Percentiles rank a stretch among this genome's conserved stretches.
Evolutionary conservation across 108 stramenopile genomes (phyloP).

Genomic region (Asterionellopsis glacialis): DNA sequence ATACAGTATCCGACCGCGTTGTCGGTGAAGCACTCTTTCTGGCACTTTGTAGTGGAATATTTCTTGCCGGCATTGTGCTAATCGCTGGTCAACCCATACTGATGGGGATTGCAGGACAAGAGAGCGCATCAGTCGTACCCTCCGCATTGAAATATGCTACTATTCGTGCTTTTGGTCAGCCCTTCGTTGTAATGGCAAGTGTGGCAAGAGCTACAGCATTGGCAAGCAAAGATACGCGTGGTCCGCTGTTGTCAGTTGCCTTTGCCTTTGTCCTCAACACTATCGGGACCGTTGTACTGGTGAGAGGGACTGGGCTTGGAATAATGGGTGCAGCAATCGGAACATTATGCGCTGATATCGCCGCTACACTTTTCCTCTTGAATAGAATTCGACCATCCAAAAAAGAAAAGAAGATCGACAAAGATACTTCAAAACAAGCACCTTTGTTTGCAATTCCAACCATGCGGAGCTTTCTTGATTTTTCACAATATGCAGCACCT

Average conservation of each 20-base stretch:
- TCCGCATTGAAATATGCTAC: constrained; percentile 20
- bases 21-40: constrained; percentile 5
- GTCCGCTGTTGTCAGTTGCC: constrained; percentile 16
- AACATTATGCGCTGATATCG: constrained; percentile 15
- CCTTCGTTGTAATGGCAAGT: constrained; percentile 19
- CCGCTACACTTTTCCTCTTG: constrained; percentile 5
- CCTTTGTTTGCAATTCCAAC: background rate
- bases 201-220: constrained; percentile 23
- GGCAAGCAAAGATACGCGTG: constrained; percentile 12
- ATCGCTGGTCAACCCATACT: constrained; percentile 2
- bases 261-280: constrained; percentile 14
- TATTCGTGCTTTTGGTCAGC: constrained; percentile 16
- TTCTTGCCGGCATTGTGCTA: background rate
- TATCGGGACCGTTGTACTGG: constrained; percentile 2
- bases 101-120: constrained; percentile 7
- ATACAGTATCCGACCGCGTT: background rate
- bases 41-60: constrained; percentile 9
- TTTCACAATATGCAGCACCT: constrained; percentile 3
- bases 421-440: too few species aligned
- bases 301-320: constrained; percentile 8
- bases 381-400: background rate
- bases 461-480: background rate
- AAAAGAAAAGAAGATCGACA: too few species aligned
- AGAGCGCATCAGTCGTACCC: constrained; percentile 10
- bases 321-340: constrained; percentile 20